Conservation (phyloP, 1,284 basidiomycete genomes). For the Trametes hirsuta region DNA sequence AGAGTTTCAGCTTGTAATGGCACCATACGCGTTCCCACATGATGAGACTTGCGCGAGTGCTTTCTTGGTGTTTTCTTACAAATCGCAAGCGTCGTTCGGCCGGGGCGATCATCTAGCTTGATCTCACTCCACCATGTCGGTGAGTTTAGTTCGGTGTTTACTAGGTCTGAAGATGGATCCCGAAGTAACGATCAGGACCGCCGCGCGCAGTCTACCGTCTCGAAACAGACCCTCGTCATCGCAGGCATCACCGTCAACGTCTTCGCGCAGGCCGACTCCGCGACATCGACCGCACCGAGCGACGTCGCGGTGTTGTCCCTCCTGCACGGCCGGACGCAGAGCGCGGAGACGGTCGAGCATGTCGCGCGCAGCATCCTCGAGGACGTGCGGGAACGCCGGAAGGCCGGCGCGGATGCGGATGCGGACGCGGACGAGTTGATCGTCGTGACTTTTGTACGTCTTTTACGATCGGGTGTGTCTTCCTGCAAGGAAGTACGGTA, state of each 20-base stretch:
- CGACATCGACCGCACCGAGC: constrained; percentile 14
- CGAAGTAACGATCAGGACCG: not conserved
- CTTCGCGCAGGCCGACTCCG: constrained; percentile 11
- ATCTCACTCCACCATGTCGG: not conserved
- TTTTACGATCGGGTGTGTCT: no score
- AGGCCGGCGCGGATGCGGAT: constrained; percentile 11
- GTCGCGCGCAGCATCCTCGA: constrained; percentile 37
- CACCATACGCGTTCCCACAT: constrained; percentile 3
- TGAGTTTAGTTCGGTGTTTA: not conserved
- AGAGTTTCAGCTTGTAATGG: constrained; percentile 27
- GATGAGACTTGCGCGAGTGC: not conserved
- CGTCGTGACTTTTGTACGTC: constrained; percentile 54
- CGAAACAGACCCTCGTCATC: constrained; percentile 40
- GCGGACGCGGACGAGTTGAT: constrained; percentile 47
- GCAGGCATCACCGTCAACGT: constrained; percentile 47
- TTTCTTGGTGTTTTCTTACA: no score
- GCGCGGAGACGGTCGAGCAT: constrained; percentile 33
- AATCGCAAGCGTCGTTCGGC: not conserved
- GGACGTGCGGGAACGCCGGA: constrained; percentile 31
- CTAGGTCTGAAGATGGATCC: not conserved
- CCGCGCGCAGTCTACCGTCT: constrained; percentile 6
- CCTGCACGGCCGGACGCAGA: constrained; percentile 57
- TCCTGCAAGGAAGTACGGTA: not conserved
- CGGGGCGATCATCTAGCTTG: not conserved
- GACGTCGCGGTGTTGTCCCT: constrained; percentile 59